phyloP scores from a whole-genome alignment of 306 rosid genomes.

The Citrullus colocynthis region DNA sequence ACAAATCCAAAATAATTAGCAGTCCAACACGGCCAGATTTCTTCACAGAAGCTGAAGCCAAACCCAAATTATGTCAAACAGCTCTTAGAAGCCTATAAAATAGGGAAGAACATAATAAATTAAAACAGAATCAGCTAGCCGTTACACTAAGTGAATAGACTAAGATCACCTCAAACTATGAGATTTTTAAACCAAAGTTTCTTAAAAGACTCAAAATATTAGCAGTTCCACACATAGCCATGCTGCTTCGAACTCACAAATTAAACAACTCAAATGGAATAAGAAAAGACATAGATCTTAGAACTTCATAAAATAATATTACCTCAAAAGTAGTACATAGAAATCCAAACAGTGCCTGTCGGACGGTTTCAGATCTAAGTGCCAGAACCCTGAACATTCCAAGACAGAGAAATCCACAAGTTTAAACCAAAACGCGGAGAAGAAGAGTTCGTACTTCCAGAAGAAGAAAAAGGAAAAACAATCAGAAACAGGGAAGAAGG shows the following conservation, averaged over 20 bases:
- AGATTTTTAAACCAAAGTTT: conserved; percentile 22
- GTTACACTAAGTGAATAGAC: conserved; percentile 27
- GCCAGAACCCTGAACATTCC: conserved; percentile 17
- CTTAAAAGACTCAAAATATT: background rate
- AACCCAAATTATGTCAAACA: conserved; percentile 26
- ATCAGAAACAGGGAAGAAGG: background rate
- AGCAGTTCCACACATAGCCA: background rate
- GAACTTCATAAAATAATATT: conserved; percentile 2
- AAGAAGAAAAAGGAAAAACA: background rate
- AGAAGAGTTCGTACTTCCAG: background rate
- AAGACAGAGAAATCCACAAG: conserved; percentile 6
- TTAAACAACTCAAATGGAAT: conserved; percentile 21
- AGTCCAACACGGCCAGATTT: conserved; percentile 9
- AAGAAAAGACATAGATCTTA: conserved; percentile 17
- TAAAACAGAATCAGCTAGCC: conserved; percentile 38
- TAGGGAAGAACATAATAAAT: conserved; percentile 8
- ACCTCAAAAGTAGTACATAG: conserved; percentile 12
- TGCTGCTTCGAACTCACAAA: conserved; percentile 14
- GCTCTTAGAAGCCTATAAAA: conserved; percentile 42
- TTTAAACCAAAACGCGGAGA: background rate
- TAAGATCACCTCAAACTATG: conserved; percentile 31
- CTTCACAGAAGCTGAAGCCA: background rate
- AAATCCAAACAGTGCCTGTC: conserved; percentile 17
- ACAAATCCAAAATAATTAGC: conserved; percentile 13
- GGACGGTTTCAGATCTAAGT: conserved; percentile 47